A percentile compares a stretch with the other conserved stretches of the same genome.
Conservation (phyloP, 1,284 basidiomycete species). For the Trametes polyzona region DNA sequence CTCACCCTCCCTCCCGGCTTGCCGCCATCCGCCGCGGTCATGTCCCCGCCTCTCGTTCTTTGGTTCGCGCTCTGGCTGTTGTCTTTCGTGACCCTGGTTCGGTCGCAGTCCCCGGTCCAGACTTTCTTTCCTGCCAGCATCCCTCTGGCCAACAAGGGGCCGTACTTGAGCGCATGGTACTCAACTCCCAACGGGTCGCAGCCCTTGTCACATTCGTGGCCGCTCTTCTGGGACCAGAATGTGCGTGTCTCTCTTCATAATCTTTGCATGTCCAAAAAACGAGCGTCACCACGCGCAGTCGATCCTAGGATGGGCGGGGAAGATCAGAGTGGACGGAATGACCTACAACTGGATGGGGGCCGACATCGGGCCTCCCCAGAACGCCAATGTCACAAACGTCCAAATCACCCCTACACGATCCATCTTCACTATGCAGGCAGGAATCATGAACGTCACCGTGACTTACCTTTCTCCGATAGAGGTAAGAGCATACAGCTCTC, state of each 20-base stretch:
- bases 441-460: conserved; percentile 25
- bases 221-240: conserved; percentile 8
- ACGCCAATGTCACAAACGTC: conserved; percentile 13
- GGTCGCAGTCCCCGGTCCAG: conserved; percentile 14
- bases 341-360: conserved; percentile 27
- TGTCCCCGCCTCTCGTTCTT: conserved; percentile 6
- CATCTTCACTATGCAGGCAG: conserved; percentile 24
- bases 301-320: conserved; percentile 13
- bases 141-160: conserved; percentile 17
- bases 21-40: not conserved
- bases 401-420: conserved; percentile 24
- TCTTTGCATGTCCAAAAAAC: not conserved
- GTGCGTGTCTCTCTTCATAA: not conserved
- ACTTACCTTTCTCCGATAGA: conserved; percentile 30
- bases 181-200: not conserved
- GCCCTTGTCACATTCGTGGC: conserved; percentile 7
- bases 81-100: conserved; percentile 10
- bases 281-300: not conserved
- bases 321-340: conserved; percentile 25
- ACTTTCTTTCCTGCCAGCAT: conserved; percentile 17
- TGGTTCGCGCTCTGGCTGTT: conserved; percentile 13
- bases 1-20: conserved; percentile 3
- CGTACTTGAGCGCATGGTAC: conserved; percentile 22
- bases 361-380: not conserved
- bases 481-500: conserved; percentile 6